Base-by-base conservation (phyloP, 2,329 filamentous ascomycete genomes). In the Hypoxylon sp. region DNA sequence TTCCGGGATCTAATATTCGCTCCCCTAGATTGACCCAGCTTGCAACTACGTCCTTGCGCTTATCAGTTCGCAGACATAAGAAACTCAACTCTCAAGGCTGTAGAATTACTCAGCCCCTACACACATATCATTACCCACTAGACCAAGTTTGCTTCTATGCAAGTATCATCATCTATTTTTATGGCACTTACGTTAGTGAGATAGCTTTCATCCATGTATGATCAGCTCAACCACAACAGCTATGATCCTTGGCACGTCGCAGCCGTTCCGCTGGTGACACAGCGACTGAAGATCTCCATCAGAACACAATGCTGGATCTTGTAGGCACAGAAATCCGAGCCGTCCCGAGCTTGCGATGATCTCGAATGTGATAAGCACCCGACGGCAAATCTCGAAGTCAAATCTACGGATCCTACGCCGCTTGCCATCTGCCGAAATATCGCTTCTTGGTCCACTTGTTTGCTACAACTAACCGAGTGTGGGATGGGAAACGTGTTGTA, bases 91-190 rank as follows among this genome's bases (percentile, higher is more conserved):
- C 52, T 23, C 10, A 7, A 36, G 46, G 41, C 25, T 19, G 19
- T 28, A 19, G 21, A 28, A 11, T 50, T 28, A 60, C 57, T n/a
- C 14, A 28, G 30, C n/a, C 38, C 51, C 19, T 28, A 58, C 21
- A 51, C 14, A 25, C 41, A 32, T 43, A 59, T 55, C 41, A n/a
- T 53, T 41, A 55, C 46, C 48, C 25, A 30, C 56, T 32, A 43
- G 21, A 32, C 45, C 55, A 52, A 62, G 63, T 69, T 69, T 67
- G 63, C 63, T 69, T 28, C 23, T 56, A 64, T 56, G 60, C 59
- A 64, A 56, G 17, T 30, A 46, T 28, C 32, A n/a, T 23, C 28
- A 5, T 14, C 56, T 61, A 58, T 61, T 43, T 2, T 43, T 53
- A 65, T 50, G 45, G 41, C 19, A 23, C 19, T 32, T 14, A 53